phyloP scores from a whole-genome alignment of 2,329 filamentous ascomycete genomes.

The Coniochaeta sp. region DNA sequence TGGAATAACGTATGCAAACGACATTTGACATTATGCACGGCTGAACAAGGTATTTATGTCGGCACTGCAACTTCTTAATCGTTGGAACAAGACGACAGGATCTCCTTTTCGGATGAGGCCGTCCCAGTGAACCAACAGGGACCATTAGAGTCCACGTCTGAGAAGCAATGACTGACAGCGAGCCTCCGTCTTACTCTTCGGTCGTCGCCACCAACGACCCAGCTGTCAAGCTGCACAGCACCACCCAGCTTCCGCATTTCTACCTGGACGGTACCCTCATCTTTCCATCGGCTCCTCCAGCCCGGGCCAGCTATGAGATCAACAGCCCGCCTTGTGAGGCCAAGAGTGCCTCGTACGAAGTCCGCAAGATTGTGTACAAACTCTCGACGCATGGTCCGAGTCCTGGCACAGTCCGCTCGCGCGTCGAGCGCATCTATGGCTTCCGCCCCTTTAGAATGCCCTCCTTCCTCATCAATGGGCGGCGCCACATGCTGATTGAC shows the following conservation, averaged over 20 bases:
- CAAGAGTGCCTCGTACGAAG: neutral
- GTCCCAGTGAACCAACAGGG: too few species aligned
- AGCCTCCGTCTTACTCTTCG: neutral
- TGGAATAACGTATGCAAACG: too few species aligned
- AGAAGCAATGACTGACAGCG: neutral
- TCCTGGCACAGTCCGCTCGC: neutral
- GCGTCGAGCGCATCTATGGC: neutral
- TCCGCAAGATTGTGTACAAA: neutral
- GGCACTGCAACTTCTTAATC: too few species aligned
- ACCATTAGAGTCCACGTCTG: neutral
- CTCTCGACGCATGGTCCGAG: neutral
- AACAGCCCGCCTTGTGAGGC: neutral
- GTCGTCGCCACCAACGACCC: neutral
- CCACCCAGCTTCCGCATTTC: neutral
- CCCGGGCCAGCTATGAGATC: neutral
- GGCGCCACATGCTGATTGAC: neutral
- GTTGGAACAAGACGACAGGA: too few species aligned
- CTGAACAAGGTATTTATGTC: too few species aligned
- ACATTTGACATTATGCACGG: too few species aligned
- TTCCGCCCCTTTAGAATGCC: neutral
- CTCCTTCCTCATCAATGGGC: neutral
- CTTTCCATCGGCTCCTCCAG: neutral
- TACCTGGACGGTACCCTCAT: neutral
- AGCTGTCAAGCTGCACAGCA: neutral
- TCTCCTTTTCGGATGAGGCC: too few species aligned